Base-by-base conservation (phyloP, 1,284 basidiomycete genomes). In the Moesziomyces antarcticus region DNA sequence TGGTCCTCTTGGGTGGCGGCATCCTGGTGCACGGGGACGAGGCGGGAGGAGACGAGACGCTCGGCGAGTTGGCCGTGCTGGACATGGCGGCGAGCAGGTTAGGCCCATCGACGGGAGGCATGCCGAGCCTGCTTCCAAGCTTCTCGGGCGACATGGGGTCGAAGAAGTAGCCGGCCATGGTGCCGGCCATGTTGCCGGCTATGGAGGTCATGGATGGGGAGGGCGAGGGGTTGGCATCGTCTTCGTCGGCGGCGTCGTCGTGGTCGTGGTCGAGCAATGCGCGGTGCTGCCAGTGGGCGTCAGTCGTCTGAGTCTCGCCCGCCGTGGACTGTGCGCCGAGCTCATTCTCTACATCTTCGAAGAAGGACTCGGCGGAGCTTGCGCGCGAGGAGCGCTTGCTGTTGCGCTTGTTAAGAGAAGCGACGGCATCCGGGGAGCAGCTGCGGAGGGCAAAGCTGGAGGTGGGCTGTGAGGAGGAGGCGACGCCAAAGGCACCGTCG, bases 141-240 rank as follows among this genome's bases (percentile, higher is more conserved):
- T 74, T 72, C 44, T 81, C 68, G 16, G 80, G 80, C 13, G 80
- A 81, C 41, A 77, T 47, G 1, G 80, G 80, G 27, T 81, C 67
- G 56, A 68, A 80, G 50, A 82, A 82, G 66, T 79, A 82, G 56
- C 56, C 67, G 18, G 71, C 77, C 56, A 82, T 76, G 42, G 66
- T 51, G 3, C 68, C 73, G 2, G 61, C 24, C 24, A 25, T 25
- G 24, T 63, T 51, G 3, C 68, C 73, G 2, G 61, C 56, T 8
- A 59, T 13, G 13, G 66, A 69, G 11, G 47, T 46, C 66, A 69
- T 69, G 1, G 76, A 67, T 2, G 77, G 65, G 3, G 72, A 68
- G 6, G 77, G 76, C 7, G 76, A 74, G 22, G 69, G 75, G 11
- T 73, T 61, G 50, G 51, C 49, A 40, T 63, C 49, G 8, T 20